phyloP scores from a whole-genome alignment of 129 eudicot genomes.

The Mikania micrantha region DNA sequence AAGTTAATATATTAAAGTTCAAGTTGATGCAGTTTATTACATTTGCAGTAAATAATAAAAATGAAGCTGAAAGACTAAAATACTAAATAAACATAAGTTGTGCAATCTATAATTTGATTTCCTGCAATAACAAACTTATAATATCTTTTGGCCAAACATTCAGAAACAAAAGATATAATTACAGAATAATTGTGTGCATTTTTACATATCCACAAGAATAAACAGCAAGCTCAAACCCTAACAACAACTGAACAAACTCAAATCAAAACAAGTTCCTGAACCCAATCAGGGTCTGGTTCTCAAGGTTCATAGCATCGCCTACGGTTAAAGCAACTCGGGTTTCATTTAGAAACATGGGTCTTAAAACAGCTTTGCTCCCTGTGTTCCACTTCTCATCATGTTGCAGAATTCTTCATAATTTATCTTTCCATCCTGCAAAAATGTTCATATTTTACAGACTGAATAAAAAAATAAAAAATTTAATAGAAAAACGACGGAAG shows the following conservation, averaged over 20 bases:
- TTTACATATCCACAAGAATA: conserved; percentile 15
- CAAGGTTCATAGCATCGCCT: neutral
- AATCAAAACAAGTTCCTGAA: neutral
- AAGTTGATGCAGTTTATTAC: no score
- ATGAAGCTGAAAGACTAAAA: no score
- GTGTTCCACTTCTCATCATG: conserved; percentile 12
- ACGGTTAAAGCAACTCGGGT: neutral
- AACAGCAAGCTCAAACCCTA: conserved; percentile 4
- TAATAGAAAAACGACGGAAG: neutral
- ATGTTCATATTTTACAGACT: conserved; percentile 1
- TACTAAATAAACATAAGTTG: no score
- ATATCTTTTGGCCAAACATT: neutral
- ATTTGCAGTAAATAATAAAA: no score
- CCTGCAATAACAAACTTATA: no score
- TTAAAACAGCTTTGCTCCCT: neutral
- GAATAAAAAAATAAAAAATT: neutral
- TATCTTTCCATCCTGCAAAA: conserved; percentile 8
- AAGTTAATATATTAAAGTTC: no score
- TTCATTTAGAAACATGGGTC: neutral
- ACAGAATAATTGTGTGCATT: neutral
- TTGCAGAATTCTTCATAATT: conserved; percentile 3
- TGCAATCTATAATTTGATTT: no score
- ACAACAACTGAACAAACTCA: neutral
- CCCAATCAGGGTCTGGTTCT: neutral
- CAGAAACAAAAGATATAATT: neutral